Evolutionary conservation across 345 rosid species (phyloP).

Genomic region (Mallotus nudiflorus): DNA sequence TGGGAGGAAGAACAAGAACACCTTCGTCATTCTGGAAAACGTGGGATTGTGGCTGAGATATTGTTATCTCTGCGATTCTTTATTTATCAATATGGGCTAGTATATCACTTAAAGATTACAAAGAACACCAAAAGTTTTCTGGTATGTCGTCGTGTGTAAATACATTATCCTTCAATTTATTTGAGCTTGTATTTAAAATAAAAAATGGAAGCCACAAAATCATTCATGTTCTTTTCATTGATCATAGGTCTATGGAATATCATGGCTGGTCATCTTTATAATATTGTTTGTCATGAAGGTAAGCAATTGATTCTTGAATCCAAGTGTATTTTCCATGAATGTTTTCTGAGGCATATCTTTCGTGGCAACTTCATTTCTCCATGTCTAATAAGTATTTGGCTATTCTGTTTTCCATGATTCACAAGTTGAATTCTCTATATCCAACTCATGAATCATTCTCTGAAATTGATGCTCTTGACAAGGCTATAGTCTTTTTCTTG

Average conservation of each 20-base stretch:
- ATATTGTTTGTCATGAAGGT: constrained; percentile 98
- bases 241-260: constrained; percentile 79
- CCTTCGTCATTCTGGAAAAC: constrained; percentile 84
- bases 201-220: background rate
- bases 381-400: background rate
- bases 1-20: constrained; percentile 99
- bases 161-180: constrained; percentile 1
- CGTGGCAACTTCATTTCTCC: too few species aligned
- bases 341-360: background rate
- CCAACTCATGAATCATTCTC: background rate
- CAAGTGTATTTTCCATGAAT: background rate
- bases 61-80: constrained; percentile 80
- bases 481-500: background rate
- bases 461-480: background rate
- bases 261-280: constrained; percentile 93
- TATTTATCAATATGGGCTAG: constrained; percentile 94
- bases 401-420: background rate
- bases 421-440: background rate
- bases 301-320: constrained; percentile 22
- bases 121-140: constrained; percentile 53
- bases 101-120: constrained; percentile 75
- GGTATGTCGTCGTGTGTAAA: constrained; percentile 42
- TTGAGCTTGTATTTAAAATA: background rate
- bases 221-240: constrained; percentile 11
- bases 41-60: constrained; percentile 90